These are phyloP conservation scores for Pinus tabuliformis DNA, from an alignment of 75 land plant species.

Conservation along the genomic window DNA sequence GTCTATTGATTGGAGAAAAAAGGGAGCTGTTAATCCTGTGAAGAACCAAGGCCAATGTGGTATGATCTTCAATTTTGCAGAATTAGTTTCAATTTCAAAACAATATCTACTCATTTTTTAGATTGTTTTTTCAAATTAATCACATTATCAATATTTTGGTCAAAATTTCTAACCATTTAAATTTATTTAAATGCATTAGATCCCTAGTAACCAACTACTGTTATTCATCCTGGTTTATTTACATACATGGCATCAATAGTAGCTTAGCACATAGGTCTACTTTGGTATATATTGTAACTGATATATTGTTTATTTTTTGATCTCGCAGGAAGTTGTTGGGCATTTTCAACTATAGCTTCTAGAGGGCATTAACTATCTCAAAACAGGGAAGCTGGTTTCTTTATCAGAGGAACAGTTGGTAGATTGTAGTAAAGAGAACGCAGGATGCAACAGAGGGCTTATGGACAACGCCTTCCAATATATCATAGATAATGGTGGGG, in stretches of 20 bases:
- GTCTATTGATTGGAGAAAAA: neutral
- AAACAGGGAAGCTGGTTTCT: conserved; percentile 25
- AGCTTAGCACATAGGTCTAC: too few relatives aligned
- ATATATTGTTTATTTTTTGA: neutral
- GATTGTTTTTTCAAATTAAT: too few relatives aligned
- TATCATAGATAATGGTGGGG: conserved; percentile 26
- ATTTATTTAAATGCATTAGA: too few relatives aligned
- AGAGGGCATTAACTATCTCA: conserved; percentile 33
- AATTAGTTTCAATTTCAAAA: neutral
- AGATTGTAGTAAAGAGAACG: conserved; percentile 33
- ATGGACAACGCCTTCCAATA: conserved; percentile 44
- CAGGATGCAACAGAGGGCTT: conserved; percentile 40
- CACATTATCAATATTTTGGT: too few relatives aligned
- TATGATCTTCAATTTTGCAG: neutral
- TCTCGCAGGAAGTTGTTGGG: neutral
- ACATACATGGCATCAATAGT: too few relatives aligned
- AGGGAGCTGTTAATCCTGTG: neutral
- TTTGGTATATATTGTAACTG: too few relatives aligned
- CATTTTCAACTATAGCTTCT: neutral
- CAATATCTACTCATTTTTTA: too few relatives aligned
- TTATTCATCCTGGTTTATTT: too few relatives aligned
- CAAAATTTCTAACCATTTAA: too few relatives aligned
- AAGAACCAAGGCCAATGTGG: neutral
- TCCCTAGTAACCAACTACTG: too few relatives aligned
- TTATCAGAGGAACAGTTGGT: conserved; percentile 45